Percentiles rank a stretch among this genome's conserved stretches.
Conservation (phyloP, 768 basidiomycete genomes). For the Cystofilobasidium macerans region DNA sequence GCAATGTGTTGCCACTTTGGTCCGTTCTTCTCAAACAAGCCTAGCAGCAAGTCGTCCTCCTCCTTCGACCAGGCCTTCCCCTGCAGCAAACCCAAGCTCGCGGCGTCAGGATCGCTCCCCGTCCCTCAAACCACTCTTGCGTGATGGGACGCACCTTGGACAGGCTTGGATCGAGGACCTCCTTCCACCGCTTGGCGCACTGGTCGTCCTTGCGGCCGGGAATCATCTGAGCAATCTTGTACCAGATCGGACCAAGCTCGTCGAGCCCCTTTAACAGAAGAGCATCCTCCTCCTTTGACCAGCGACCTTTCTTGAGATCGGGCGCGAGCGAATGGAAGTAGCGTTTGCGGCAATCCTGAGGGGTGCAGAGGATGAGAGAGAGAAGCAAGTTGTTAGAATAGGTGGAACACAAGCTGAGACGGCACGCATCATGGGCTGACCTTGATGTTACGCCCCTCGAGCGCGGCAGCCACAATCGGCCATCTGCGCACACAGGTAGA, state of each 20-base stretch:
- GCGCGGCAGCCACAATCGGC: slow-evolving; percentile 24
- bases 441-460: slow-evolving; percentile 26
- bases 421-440: background rate
- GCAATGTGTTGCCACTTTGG: slow-evolving; percentile 26
- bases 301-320: slow-evolving; percentile 26
- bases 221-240: slow-evolving; percentile 27
- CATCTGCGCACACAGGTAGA: slow-evolving; percentile 14
- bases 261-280: slow-evolving; percentile 21
- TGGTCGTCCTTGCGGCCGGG: slow-evolving; percentile 27
- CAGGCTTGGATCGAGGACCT: slow-evolving; percentile 25
- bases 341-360: slow-evolving; percentile 26
- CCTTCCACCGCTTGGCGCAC: slow-evolving; percentile 26
- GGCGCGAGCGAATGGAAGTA: slow-evolving; percentile 27
- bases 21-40: slow-evolving; percentile 17
- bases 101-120: too few relatives aligned
- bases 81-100: background rate
- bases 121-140: too few relatives aligned
- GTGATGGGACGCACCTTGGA: slow-evolving; percentile 11
- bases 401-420: background rate
- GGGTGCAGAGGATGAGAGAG: background rate
- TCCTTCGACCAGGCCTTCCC: slow-evolving; percentile 18
- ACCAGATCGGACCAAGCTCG: slow-evolving; percentile 26
- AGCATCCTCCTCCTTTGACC: slow-evolving; percentile 26
- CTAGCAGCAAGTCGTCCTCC: slow-evolving; percentile 20
- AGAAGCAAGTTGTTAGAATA: background rate